Conservation (phyloP, 2,329 filamentous ascomycete species). For the Fusarium floridanum region DNA sequence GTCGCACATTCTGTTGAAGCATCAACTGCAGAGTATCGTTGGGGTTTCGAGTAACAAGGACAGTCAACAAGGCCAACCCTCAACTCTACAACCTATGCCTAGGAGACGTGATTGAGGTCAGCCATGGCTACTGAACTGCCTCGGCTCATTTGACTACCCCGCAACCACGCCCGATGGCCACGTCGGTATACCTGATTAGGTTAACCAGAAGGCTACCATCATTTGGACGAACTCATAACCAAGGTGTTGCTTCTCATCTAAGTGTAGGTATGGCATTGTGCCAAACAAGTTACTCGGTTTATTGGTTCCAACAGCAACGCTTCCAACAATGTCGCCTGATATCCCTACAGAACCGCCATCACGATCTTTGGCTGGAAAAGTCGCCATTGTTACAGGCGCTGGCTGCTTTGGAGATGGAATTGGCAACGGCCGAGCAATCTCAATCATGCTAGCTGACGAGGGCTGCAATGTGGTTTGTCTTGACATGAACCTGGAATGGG, state of each 20-base stretch:
- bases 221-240: not conserved
- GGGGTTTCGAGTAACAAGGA: not conserved
- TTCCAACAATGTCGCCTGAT: slow-evolving; percentile 12
- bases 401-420: slow-evolving; percentile 68
- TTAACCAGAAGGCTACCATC: not conserved
- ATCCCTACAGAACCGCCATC: slow-evolving; percentile 27
- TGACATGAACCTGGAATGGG: slow-evolving; percentile 64
- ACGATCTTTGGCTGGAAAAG: slow-evolving; percentile 47
- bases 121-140: not conserved
- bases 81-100: not conserved
- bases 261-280: not conserved
- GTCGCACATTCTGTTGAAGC: slow-evolving; percentile 33
- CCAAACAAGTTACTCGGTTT: not conserved
- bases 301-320: not conserved
- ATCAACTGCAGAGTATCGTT: not conserved
- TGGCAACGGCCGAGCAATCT: slow-evolving; percentile 70
- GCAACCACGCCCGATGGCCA: not conserved
- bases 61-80: not conserved
- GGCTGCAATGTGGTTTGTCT: slow-evolving; percentile 71
- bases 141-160: slow-evolving; percentile 1
- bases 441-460: slow-evolving; percentile 70
- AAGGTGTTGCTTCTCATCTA: not conserved
- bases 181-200: not conserved
- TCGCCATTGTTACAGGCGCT: slow-evolving; percentile 71
- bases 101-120: not conserved